These are phyloP conservation scores for Pichia eremophila DNA, from an alignment of 805 yeast genomes.

Conservation along the genomic window DNA sequence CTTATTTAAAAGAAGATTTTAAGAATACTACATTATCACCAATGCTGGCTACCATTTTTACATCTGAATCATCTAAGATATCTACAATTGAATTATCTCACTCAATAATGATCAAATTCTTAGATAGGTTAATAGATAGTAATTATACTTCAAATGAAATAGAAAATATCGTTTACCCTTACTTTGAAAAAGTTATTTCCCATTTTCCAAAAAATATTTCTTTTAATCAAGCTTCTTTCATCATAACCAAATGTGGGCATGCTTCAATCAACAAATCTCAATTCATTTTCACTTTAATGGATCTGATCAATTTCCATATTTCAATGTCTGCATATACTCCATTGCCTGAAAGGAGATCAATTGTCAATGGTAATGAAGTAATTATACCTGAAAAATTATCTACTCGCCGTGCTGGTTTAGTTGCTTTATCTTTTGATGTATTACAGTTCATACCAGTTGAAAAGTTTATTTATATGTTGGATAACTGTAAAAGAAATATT, in stretches of 20 bases:
- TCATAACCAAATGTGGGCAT: conserved; percentile 43
- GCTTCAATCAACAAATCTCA: not conserved
- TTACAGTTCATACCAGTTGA: conserved; percentile 43
- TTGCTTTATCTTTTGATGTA: conserved; percentile 37
- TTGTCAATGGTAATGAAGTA: conserved; percentile 8
- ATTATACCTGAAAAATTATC: conserved; percentile 19
- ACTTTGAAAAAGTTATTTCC: conserved; percentile 22
- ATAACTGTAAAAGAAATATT: conserved; percentile 32
- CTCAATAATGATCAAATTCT: conserved; percentile 39
- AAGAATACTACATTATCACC: conserved; percentile 21
- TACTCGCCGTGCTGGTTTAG: conserved; percentile 34
- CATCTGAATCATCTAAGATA: conserved; percentile 7
- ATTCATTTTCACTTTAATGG: not conserved
- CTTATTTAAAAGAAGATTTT: conserved; percentile 27
- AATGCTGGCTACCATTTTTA: not conserved
- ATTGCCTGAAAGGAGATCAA: conserved; percentile 2
- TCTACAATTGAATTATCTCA: conserved; percentile 51
- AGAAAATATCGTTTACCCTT: conserved; percentile 1
- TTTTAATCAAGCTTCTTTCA: conserved; percentile 45
- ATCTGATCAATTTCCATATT: conserved; percentile 4
- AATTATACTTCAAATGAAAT: not conserved
- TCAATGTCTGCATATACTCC: conserved; percentile 4
- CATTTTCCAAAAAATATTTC: conserved; percentile 54
- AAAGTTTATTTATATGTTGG: conserved; percentile 38
- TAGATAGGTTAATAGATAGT: conserved; percentile 13